Percentiles rank a stretch among this genome's conserved stretches.
These are phyloP conservation scores for Clavispora vitiphila DNA, from an alignment of 805 yeast species.

Conservation along the genomic window DNA sequence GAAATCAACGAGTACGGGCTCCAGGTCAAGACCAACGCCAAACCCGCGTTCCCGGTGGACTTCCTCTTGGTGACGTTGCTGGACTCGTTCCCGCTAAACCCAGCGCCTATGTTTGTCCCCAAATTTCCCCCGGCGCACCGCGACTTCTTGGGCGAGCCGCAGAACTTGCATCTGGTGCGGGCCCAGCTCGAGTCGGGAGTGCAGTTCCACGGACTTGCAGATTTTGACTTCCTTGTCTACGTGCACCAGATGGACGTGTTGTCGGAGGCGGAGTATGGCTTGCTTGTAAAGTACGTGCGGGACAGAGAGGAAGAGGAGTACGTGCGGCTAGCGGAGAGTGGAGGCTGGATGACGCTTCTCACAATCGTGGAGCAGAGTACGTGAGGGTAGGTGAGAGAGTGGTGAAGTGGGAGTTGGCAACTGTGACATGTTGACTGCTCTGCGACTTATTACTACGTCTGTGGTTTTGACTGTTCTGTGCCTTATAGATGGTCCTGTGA, in stretches of 20 bases:
- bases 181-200: slow-evolving; percentile 40
- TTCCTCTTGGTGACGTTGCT: slow-evolving; percentile 72
- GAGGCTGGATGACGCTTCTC: slow-evolving; percentile 80
- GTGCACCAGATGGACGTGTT: slow-evolving; percentile 54
- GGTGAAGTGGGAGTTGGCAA: too few relatives aligned
- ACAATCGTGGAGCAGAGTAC: slow-evolving; percentile 42
- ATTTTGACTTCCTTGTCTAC: slow-evolving; percentile 72
- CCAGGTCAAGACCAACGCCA: slow-evolving; percentile 69
- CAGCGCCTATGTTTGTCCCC: slow-evolving; percentile 46
- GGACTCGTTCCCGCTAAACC: slow-evolving; percentile 83
- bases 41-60: slow-evolving; percentile 27
- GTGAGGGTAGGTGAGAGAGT: too few relatives aligned
- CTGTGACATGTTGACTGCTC: too few relatives aligned
- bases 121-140: slow-evolving; percentile 78
- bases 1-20: slow-evolving; percentile 83
- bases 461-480: too few relatives aligned
- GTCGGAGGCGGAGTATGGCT: slow-evolving; percentile 46
- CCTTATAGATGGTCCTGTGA: too few relatives aligned
- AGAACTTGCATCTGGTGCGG: slow-evolving; percentile 55
- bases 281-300: slow-evolving; percentile 46
- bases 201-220: slow-evolving; percentile 40
- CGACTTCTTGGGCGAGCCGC: slow-evolving; percentile 67
- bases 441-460: too few relatives aligned
- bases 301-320: slow-evolving; percentile 40
- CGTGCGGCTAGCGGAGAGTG: slow-evolving; percentile 49